Conservation (phyloP, 129 eudicot species). For the Solidago caesia region DNA sequence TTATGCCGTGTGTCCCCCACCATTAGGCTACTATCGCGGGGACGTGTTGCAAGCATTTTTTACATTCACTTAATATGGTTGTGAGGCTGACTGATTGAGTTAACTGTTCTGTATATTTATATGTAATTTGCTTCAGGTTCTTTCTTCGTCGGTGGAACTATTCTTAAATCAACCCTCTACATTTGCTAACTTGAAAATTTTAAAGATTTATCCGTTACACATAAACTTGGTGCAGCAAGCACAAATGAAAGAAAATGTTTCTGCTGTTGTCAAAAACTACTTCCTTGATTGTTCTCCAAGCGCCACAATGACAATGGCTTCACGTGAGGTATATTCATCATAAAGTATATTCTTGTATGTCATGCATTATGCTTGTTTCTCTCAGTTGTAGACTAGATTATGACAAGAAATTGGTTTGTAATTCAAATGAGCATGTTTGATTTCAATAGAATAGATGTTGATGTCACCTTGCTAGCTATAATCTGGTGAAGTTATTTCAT, state of each 20-base stretch:
- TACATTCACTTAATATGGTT: too few relatives aligned
- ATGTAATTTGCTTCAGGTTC: not conserved
- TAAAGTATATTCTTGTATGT: not conserved
- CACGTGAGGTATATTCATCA: slow-evolving; percentile 1
- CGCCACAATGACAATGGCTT: slow-evolving; percentile 3
- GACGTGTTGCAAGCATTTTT: too few relatives aligned
- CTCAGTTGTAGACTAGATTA: not conserved
- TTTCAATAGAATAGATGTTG: not conserved
- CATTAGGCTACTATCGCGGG: too few relatives aligned
- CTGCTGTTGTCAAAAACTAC: not conserved
- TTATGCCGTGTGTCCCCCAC: too few relatives aligned
- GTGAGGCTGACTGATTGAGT: not conserved
- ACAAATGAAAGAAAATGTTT: not conserved
- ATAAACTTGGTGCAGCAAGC: not conserved
- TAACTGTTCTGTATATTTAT: not conserved
- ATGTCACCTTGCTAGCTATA: not conserved
- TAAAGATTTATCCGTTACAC: not conserved
- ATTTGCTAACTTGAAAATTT: not conserved
- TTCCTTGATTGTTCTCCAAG: not conserved
- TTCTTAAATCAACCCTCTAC: not conserved
- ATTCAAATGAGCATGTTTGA: not conserved
- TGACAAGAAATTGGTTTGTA: too few relatives aligned
- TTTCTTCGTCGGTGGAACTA: not conserved
- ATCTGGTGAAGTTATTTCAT: not conserved
- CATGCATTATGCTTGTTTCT: not conserved